Evolutionary conservation across 257 asterid species (phyloP).

Genomic region (Ophiorrhiza pumila): DNA sequence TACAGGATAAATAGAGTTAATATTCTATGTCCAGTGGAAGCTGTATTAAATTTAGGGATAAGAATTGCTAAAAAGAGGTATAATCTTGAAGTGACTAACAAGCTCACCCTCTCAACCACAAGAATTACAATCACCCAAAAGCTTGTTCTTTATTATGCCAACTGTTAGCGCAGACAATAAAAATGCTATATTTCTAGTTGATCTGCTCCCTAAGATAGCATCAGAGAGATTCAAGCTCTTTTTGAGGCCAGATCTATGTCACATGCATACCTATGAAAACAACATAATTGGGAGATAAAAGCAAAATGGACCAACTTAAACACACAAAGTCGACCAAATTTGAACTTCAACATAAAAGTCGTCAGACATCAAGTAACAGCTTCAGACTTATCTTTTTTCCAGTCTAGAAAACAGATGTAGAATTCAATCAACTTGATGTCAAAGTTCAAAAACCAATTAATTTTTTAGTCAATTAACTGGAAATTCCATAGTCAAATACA

Average conservation of each 20-base stretch:
- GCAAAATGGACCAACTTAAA: background rate
- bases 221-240: background rate
- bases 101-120: background rate
- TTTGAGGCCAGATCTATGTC: background rate
- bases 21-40: background rate
- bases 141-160: background rate
- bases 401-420: background rate
- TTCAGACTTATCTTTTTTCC: background rate
- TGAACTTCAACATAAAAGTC: background rate
- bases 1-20: background rate
- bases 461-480: background rate
- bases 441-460: background rate
- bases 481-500: background rate
- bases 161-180: background rate
- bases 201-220: background rate
- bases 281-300: background rate
- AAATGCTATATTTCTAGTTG: background rate
- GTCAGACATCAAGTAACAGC: background rate
- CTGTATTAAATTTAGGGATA: background rate
- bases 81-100: background rate
- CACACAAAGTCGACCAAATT: background rate
- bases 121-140: background rate
- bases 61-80: background rate
- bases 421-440: background rate
- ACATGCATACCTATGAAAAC: background rate